Conservation (phyloP, 2,329 filamentous ascomycete species). For the Fusarium robinianum region DNA sequence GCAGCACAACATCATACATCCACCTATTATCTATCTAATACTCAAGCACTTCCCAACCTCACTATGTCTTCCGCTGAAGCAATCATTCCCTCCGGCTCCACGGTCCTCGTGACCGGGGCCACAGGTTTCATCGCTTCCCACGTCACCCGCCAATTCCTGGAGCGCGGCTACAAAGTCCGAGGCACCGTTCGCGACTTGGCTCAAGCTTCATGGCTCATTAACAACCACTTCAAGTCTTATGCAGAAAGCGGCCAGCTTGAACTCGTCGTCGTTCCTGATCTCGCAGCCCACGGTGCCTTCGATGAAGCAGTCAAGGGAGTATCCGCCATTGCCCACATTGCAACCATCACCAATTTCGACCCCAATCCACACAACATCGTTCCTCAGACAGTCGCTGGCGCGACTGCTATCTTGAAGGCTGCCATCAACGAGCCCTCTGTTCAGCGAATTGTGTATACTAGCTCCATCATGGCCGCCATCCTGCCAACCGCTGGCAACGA, state of each 20-base stretch:
- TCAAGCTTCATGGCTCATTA: conserved; percentile 42
- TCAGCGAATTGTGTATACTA: conserved; percentile 40
- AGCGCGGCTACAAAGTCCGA: conserved; percentile 48
- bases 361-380: conserved; percentile 50
- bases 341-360: conserved; percentile 46
- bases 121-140: conserved; percentile 53
- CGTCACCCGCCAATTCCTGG: conserved; percentile 46
- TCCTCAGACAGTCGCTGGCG: conserved; percentile 42
- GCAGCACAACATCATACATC: background rate
- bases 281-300: conserved; percentile 44
- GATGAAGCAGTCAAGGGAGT: conserved; percentile 40
- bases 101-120: conserved; percentile 51
- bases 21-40: too few relatives aligned
- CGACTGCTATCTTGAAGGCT: conserved; percentile 46
- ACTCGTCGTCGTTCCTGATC: conserved; percentile 44
- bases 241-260: conserved; percentile 42
- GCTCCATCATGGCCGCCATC: conserved; percentile 26
- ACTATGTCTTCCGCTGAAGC: background rate
- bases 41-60: background rate
- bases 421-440: conserved; percentile 46
- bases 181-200: conserved; percentile 48
- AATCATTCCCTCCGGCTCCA: conserved; percentile 36
- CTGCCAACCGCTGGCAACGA: conserved; percentile 6
- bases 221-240: conserved; percentile 38
- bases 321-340: conserved; percentile 51